Conservation (phyloP, 768 basidiomycete species). For the Psilocybe cubensis region DNA sequence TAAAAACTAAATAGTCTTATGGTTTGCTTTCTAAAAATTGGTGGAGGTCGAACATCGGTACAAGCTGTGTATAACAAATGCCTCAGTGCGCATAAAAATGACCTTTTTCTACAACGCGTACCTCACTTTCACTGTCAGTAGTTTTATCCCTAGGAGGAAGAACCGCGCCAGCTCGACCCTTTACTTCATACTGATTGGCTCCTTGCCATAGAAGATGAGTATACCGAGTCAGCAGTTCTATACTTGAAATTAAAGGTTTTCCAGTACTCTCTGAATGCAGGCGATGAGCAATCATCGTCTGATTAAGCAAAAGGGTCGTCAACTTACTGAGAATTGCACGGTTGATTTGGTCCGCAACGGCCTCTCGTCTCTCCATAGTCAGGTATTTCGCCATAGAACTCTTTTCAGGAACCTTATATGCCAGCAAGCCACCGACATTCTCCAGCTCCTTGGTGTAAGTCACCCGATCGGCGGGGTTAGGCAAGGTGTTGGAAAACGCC, state of each 20-base stretch:
- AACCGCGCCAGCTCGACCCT: conserved; percentile 49
- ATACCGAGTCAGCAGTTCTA: conserved; percentile 71
- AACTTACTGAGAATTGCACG: conserved; percentile 81
- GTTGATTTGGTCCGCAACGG: conserved; percentile 88
- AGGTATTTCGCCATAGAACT: conserved; percentile 80
- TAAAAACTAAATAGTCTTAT: conserved; percentile 28
- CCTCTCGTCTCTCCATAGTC: conserved; percentile 74
- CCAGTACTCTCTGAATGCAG: conserved; percentile 49
- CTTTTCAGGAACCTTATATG: conserved; percentile 80
- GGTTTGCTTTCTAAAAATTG: conserved; percentile 53
- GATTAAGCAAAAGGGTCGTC: background rate
- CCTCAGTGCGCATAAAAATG: background rate
- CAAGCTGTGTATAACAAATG: conserved; percentile 32
- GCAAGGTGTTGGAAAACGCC: conserved; percentile 59
- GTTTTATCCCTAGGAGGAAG: conserved; percentile 42
- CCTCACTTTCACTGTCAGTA: conserved; percentile 44
- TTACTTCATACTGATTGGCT: conserved; percentile 53
- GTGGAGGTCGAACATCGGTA: conserved; percentile 58
- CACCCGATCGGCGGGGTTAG: conserved; percentile 55
- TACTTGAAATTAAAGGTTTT: conserved; percentile 54
- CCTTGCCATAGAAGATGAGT: conserved; percentile 63
- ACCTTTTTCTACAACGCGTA: conserved; percentile 18
- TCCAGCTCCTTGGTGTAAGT: conserved; percentile 72
- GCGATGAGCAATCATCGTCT: background rate
- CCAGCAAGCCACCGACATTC: conserved; percentile 77